These are phyloP conservation scores for Petrea volubilis DNA, from an alignment of 257 asterid species.

Conservation along the genomic window DNA sequence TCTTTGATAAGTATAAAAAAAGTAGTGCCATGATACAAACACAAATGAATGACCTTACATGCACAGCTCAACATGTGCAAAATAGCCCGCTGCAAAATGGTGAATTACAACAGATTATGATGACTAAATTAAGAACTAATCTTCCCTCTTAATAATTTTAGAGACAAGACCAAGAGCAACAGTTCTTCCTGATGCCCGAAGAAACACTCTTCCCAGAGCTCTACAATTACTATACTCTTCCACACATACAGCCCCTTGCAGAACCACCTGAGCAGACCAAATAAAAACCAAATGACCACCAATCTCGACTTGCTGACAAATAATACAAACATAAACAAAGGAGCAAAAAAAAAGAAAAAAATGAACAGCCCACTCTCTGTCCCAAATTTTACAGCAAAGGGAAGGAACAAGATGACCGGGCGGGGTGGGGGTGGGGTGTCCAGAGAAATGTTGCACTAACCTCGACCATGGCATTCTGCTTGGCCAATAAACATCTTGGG, in stretches of 20 bases:
- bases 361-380: background rate
- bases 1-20: background rate
- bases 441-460: conserved; percentile 39
- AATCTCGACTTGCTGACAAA: background rate
- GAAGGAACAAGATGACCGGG: background rate
- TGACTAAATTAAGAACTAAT: conserved; percentile 3
- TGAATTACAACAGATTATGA: conserved; percentile 19
- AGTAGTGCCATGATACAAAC: conserved; percentile 4
- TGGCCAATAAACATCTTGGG: conserved; percentile 79
- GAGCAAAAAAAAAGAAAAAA: background rate
- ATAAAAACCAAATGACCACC: background rate
- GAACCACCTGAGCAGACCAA: conserved; percentile 49
- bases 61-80: background rate
- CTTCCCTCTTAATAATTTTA: conserved; percentile 36
- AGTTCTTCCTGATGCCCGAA: conserved; percentile 82
- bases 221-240: conserved; percentile 65
- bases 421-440: background rate
- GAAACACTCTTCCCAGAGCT: conserved; percentile 85
- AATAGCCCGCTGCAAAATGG: conserved; percentile 25
- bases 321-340: background rate
- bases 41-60: background rate
- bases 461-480: conserved; percentile 89
- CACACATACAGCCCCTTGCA: conserved; percentile 72
- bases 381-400: background rate
- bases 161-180: conserved; percentile 88